phyloP scores from a whole-genome alignment of 139 green algal species.

The Zygnema cylindricum region DNA sequence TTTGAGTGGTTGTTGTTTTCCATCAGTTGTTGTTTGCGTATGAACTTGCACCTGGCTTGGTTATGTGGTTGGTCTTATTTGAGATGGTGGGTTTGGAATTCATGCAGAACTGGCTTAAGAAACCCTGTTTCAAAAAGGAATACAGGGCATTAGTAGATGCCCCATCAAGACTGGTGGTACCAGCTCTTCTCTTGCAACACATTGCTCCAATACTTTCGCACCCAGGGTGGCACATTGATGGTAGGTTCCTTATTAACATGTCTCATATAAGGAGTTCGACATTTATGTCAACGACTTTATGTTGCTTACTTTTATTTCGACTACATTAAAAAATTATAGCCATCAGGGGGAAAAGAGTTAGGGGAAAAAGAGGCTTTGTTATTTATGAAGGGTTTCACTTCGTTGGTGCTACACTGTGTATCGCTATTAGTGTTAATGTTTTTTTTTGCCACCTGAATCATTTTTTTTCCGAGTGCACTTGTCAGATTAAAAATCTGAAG shows the following conservation, averaged over 20 bases:
- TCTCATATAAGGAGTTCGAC: neutral
- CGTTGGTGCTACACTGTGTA: neutral
- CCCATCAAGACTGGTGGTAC: constrained; percentile 5
- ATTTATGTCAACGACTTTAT: neutral
- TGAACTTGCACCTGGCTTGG: neutral
- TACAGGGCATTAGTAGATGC: neutral
- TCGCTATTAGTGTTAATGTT: neutral
- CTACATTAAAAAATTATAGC: neutral
- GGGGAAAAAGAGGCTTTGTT: too few relatives aligned
- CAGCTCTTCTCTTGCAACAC: constrained; percentile 5
- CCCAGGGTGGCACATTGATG: constrained; percentile 9
- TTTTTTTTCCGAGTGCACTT: too few relatives aligned
- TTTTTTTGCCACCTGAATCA: too few relatives aligned
- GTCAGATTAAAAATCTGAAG: too few relatives aligned
- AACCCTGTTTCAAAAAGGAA: neutral
- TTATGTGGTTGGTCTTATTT: neutral
- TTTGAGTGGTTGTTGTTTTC: neutral
- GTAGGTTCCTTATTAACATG: neutral
- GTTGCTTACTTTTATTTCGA: neutral
- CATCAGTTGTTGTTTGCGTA: neutral
- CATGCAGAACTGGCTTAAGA: constrained; percentile 6
- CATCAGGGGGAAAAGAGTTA: too few relatives aligned
- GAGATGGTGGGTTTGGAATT: neutral
- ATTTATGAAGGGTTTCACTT: neutral
- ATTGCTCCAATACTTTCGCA: neutral